Evolutionary conservation across 345 rosid species (phyloP).

Genomic region (Litchi chinensis): DNA sequence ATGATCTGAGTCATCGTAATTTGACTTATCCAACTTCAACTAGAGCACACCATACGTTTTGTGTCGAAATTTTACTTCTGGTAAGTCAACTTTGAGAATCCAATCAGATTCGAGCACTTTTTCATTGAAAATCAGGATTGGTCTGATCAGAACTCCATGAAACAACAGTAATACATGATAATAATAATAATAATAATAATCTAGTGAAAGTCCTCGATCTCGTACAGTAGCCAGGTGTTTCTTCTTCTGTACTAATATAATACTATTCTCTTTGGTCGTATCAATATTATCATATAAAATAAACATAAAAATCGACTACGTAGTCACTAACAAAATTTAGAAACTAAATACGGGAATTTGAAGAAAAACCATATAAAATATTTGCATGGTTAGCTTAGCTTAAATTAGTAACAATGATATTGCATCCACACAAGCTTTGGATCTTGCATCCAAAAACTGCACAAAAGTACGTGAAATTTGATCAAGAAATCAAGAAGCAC

Average conservation of each 20-base stretch:
- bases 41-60: neutral
- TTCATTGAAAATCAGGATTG: conserved; percentile 14
- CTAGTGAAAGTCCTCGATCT: conserved; percentile 19
- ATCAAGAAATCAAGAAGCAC: neutral
- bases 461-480: neutral
- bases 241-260: neutral
- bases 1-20: neutral
- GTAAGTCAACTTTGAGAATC: conserved; percentile 12
- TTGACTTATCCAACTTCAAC: neutral
- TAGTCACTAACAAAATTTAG: neutral
- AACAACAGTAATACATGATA: too few relatives aligned
- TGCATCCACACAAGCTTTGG: conserved; percentile 21
- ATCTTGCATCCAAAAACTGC: conserved; percentile 27
- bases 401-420: conserved; percentile 5
- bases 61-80: neutral
- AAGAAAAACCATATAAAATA: neutral
- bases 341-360: neutral
- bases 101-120: conserved; percentile 19
- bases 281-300: neutral
- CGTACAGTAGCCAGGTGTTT: conserved; percentile 17
- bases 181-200: neutral
- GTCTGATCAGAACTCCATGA: neutral
- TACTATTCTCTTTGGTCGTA: neutral
- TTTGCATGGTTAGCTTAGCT: conserved; percentile 11
- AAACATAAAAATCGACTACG: neutral